Evolutionary conservation across 441 rosid genomes (phyloP).

Genomic region (Gossypium trilobum): DNA sequence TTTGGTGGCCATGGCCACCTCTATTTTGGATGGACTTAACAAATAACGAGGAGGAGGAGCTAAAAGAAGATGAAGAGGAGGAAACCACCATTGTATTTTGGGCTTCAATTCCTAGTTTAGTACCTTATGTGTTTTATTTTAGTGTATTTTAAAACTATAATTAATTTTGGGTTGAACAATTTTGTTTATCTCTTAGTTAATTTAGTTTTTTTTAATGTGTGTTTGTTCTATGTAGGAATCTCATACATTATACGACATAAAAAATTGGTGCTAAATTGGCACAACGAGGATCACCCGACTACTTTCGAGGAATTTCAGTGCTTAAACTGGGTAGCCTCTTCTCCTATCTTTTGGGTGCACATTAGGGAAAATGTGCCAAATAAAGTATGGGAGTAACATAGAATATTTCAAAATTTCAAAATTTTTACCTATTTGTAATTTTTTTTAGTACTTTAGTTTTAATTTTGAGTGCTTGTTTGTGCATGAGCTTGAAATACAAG

Average conservation of each 20-base stretch:
- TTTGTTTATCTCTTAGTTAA: neutral
- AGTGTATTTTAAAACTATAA: neutral
- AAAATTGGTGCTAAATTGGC: neutral
- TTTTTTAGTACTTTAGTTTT: neutral
- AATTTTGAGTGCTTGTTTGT: neutral
- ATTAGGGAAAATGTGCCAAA: neutral
- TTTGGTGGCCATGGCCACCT: neutral
- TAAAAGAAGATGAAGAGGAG: neutral
- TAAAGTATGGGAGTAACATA: neutral
- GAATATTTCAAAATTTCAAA: neutral
- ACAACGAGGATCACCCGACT: neutral
- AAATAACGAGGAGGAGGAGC: neutral
- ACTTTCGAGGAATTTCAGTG: neutral
- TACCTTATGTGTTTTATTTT: neutral
- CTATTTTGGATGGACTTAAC: neutral
- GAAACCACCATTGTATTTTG: neutral
- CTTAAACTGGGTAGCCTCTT: neutral
- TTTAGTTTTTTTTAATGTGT: neutral
- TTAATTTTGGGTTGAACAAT: neutral
- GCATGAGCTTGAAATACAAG: neutral
- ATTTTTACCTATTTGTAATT: neutral
- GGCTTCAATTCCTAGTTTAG: neutral
- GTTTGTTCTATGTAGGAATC: neutral
- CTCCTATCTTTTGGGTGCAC: neutral
- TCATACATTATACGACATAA: neutral